These are phyloP conservation scores for Phellopilus nigrolimitatus DNA, from an alignment of 1,284 basidiomycete species.

Conservation along the genomic window DNA sequence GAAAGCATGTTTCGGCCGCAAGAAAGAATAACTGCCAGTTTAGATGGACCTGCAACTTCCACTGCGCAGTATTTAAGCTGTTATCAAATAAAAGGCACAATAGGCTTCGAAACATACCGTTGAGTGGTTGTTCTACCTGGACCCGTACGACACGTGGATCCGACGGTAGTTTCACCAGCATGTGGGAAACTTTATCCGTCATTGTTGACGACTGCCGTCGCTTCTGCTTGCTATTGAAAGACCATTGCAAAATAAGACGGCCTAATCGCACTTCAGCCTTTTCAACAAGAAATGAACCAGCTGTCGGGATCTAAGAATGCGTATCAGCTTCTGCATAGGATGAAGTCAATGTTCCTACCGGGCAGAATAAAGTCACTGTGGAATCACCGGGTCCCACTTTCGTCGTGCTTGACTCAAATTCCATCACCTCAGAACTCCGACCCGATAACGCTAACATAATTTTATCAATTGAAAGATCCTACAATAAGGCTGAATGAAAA, in stretches of 20 bases:
- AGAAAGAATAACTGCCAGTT: conserved; percentile 49
- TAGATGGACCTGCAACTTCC: conserved; percentile 56
- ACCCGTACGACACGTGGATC: conserved; percentile 12
- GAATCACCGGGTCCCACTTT: conserved; percentile 50
- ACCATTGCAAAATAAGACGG: conserved; percentile 15
- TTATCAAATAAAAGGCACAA: conserved; percentile 6
- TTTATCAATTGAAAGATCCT: conserved; percentile 49
- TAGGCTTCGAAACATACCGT: conserved; percentile 45
- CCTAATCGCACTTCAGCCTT: conserved; percentile 11
- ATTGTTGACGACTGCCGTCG: not conserved
- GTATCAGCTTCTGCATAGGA: conserved; percentile 7
- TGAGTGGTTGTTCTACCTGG: conserved; percentile 43
- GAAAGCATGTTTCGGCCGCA: conserved; percentile 63
- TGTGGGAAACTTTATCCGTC: conserved; percentile 1
- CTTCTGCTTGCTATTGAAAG: conserved; percentile 5
- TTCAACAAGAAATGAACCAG: conserved; percentile 5
- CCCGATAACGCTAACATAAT: conserved; percentile 49
- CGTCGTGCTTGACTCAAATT: conserved; percentile 38
- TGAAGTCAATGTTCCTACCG: conserved; percentile 43
- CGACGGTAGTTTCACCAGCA: conserved; percentile 13
- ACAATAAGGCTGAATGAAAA: conserved; percentile 17
- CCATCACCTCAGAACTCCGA: conserved; percentile 51
- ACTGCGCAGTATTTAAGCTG: conserved; percentile 38
- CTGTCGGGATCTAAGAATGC: conserved; percentile 3
- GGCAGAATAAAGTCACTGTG: conserved; percentile 55